Conservation (phyloP, 148 eudicot genomes). For the Rhododendron kiyosumense region DNA sequence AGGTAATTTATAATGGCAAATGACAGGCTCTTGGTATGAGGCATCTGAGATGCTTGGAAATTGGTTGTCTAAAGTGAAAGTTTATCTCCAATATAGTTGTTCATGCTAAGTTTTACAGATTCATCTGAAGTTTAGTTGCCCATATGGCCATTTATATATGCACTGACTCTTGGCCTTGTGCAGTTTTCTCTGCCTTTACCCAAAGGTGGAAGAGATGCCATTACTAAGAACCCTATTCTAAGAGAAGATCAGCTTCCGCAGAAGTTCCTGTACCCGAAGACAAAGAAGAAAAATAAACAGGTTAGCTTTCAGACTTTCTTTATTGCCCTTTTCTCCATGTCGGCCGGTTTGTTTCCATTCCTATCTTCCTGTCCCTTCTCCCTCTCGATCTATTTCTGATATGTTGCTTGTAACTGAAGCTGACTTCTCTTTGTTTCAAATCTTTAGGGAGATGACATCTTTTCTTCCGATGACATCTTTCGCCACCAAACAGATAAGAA, state of each 20-base stretch:
- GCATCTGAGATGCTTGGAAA: background rate
- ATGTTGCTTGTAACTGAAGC: background rate
- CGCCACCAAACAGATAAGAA: constrained; percentile 56
- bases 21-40: background rate
- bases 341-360: background rate
- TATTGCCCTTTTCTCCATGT: background rate
- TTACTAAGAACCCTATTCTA: constrained; percentile 79
- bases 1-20: background rate
- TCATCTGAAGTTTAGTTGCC: background rate
- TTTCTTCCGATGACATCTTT: constrained; percentile 46
- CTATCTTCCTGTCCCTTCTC: background rate
- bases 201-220: constrained; percentile 82
- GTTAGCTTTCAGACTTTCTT: constrained; percentile 20
- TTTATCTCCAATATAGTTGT: background rate
- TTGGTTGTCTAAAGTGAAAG: background rate
- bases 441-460: constrained; percentile 58
- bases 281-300: constrained; percentile 66
- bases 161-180: constrained; percentile 5
- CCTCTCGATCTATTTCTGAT: background rate
- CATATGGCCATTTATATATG: background rate
- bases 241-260: constrained; percentile 92
- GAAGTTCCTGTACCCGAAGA: constrained; percentile 62
- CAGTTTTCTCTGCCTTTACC: constrained; percentile 93
- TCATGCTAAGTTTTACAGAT: background rate
- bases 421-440: background rate